Evolutionary conservation across 306 rosid genomes (phyloP).

Genomic region (Elaeagnus macrophylla): DNA sequence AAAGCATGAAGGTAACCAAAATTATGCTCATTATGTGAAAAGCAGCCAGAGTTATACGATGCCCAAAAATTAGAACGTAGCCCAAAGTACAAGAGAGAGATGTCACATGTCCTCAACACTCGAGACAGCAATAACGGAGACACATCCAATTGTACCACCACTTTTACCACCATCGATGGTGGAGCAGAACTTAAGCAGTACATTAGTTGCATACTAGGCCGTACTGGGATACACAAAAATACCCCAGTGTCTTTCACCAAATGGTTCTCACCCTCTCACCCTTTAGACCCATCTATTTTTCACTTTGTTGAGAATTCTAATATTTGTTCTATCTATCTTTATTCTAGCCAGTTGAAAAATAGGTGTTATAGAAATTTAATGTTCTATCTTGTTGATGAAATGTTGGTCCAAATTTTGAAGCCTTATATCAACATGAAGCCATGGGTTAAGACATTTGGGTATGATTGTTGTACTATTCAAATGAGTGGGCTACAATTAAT

Average conservation of each 20-base stretch:
- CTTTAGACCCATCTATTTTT: conserved; percentile 55
- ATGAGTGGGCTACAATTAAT: conserved; percentile 26
- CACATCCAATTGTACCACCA: conserved; percentile 27
- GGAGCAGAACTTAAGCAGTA: conserved; percentile 34
- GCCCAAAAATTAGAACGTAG: conserved; percentile 38
- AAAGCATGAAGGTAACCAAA: too few species aligned
- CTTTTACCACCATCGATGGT: conserved; percentile 20
- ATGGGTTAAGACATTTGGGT: conserved; percentile 4
- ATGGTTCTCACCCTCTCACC: conserved; percentile 55
- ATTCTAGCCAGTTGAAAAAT: conserved; percentile 16
- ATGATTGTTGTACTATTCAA: not conserved
- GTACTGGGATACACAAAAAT: conserved; percentile 33
- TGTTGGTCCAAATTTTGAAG: conserved; percentile 36
- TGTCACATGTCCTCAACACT: conserved; percentile 25
- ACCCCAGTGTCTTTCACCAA: conserved; percentile 23
- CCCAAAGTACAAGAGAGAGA: conserved; percentile 48
- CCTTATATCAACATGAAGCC: conserved; percentile 26
- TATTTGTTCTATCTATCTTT: not conserved
- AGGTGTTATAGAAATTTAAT: conserved; percentile 42
- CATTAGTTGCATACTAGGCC: conserved; percentile 37
- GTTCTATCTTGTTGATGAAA: conserved; percentile 54
- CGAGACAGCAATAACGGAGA: conserved; percentile 27
- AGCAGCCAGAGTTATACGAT: conserved; percentile 22
- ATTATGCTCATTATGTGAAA: not conserved
- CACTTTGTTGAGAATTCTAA: conserved; percentile 38